Conservation (phyloP, 257 asterid species). For the Solanum peruvianum region DNA sequence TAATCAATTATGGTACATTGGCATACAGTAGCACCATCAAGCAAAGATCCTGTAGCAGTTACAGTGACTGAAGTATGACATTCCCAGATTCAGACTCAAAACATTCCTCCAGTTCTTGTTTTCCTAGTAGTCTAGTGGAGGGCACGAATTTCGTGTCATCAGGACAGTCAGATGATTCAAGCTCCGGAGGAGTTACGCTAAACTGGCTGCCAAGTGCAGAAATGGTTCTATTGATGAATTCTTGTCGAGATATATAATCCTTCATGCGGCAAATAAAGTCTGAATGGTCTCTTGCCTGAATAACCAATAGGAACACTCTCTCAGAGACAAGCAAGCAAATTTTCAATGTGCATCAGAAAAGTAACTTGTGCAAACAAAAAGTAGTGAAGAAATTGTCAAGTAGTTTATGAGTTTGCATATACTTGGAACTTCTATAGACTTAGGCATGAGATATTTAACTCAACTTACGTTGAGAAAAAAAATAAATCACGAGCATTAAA, state of each 20-base stretch:
- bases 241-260: constrained; percentile 43
- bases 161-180: constrained; percentile 12
- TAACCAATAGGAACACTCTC: background rate
- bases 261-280: constrained; percentile 83
- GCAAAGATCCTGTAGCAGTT: background rate
- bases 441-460: background rate
- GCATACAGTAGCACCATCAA: background rate
- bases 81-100: constrained; percentile 4
- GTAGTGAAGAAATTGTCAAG: background rate
- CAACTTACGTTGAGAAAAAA: background rate
- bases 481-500: background rate
- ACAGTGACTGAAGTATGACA: background rate
- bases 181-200: constrained; percentile 14
- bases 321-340: background rate
- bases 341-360: background rate
- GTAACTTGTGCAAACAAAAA: background rate
- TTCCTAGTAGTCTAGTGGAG: constrained; percentile 36
- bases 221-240: constrained; percentile 45
- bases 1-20: background rate
- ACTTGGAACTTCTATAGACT: background rate
- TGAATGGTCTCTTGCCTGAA: constrained; percentile 61
- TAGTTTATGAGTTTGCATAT: background rate
- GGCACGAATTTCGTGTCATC: constrained; percentile 30
- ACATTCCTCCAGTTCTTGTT: constrained; percentile 33
- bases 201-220: constrained; percentile 44